Evolutionary conservation across 164 flowering plant genomes (phyloP), one percentile per base, ranked within the genome.

Genomic region (Platanus orientalis): DNA sequence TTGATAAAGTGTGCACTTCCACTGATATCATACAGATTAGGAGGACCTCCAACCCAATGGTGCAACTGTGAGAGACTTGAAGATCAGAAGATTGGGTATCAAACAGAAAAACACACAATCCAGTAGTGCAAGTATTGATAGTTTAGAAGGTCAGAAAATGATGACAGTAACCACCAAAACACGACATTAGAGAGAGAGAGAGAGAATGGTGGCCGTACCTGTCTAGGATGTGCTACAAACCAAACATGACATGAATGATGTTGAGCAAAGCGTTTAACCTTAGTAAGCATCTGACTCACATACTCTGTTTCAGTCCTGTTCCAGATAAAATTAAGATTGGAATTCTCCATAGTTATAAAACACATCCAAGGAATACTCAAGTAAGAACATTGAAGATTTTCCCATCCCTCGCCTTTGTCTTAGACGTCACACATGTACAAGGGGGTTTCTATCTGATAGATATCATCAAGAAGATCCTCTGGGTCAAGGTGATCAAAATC

Each of bases 161-260:
- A 57, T 57, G 25, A n/a, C 32, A 58, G 13, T 16, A 20, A 21
- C n/a, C 19, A 47, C 51, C 42, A 25, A 51, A 26, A 51, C 55
- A 54, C 19, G 48, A 6, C 60, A 45, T n/a, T n/a, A n/a, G n/a
- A n/a, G n/a, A n/a, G n/a, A n/a, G n/a, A n/a, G n/a, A n/a, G n/a
- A n/a, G n/a, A n/a, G n/a, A 13, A 39, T 16, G 2, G 29, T 47
- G 49, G n/a, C 75, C 6, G 50, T 68, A 87, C 98, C 96, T 94
- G 99, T 77, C 84, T 77, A 14, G 99, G 99, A 81, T 95, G 99
- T n/a, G 99, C 99, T 3, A 95, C 99, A 82, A 95, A 95, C 99
- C 99, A 95, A 64, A 95, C 99, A 79, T 95, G 99, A 69, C 97
- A 92, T 21, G 85, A 68, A 65, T 95, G 94, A 75, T 88, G 97